Percentiles rank a stretch among this genome's conserved stretches.
These are phyloP conservation scores for Epithele typhae DNA, from an alignment of 768 basidiomycete genomes.

Conservation along the genomic window DNA sequence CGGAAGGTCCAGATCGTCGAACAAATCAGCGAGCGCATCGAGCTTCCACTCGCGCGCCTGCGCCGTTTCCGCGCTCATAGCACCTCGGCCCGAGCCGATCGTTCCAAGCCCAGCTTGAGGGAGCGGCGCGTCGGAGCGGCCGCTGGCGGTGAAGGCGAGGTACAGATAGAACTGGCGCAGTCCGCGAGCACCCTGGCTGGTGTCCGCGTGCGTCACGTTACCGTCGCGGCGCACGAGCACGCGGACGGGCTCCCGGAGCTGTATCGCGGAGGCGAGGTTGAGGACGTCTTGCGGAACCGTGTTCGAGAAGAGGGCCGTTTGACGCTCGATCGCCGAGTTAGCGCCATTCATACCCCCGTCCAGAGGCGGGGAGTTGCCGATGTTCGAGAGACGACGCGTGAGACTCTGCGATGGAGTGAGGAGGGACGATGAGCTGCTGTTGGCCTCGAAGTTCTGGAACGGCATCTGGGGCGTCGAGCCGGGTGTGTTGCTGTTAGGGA, in stretches of 20 bases:
- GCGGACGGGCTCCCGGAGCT: conserved; percentile 92
- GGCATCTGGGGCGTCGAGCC: conserved; percentile 31
- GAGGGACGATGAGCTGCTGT: conserved; percentile 22
- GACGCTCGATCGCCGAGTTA: conserved; percentile 65
- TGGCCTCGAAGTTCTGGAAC: conserved; percentile 33
- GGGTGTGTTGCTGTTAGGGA: conserved; percentile 35
- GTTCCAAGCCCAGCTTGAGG: conserved; percentile 67
- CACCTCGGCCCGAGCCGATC: conserved; percentile 87
- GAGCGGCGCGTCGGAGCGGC: conserved; percentile 48
- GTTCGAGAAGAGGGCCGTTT: conserved; percentile 94
- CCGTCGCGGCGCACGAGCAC: conserved; percentile 95
- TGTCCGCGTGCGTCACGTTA: conserved; percentile 67
- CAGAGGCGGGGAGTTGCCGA: conserved; percentile 39
- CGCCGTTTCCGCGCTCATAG: conserved; percentile 74
- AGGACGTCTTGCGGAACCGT: conserved; percentile 98
- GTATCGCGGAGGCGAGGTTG: conserved; percentile 89
- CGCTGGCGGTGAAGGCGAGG: conserved; percentile 88
- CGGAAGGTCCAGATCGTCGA: conserved; percentile 78
- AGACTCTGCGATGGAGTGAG: conserved; percentile 33
- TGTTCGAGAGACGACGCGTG: conserved; percentile 54
- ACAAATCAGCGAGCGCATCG: conserved; percentile 84
- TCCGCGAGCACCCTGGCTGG: conserved; percentile 71
- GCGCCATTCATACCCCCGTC: conserved; percentile 28
- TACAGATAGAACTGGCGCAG: conserved; percentile 96
- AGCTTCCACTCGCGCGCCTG: conserved; percentile 94